Percentiles rank a stretch among this genome's conserved stretches.
These are phyloP conservation scores for Aegilops tauschii DNA, from an alignment of 176 grass and related monocot species.

Conservation along the genomic window DNA sequence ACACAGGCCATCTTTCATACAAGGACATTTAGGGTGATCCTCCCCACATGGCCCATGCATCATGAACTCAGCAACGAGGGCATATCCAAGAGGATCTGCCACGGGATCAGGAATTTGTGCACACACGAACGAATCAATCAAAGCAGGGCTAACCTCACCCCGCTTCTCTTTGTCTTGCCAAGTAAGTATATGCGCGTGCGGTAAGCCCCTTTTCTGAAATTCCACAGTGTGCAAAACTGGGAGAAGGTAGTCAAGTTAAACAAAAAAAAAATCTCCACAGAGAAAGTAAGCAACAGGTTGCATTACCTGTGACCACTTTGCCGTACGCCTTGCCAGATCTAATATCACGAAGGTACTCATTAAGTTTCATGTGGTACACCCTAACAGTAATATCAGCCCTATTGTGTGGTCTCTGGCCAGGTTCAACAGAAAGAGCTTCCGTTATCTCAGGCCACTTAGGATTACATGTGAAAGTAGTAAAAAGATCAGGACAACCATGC, in stretches of 20 bases:
- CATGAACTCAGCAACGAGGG: neutral
- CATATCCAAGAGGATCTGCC: neutral
- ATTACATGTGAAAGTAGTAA: neutral
- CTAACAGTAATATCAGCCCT: neutral
- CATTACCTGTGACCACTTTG: neutral
- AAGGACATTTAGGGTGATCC: too few relatives aligned
- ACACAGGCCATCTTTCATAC: too few relatives aligned
- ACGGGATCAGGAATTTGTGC: neutral
- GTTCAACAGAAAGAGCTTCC: neutral
- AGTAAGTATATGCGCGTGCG: neutral
- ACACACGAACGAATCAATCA: neutral
- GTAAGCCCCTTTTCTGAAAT: too few relatives aligned
- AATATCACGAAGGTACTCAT: neutral
- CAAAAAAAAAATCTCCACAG: neutral
- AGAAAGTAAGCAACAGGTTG: neutral
- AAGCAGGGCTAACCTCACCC: neutral
- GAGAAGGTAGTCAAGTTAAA: neutral
- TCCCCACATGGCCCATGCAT: neutral
- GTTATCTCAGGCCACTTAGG: too few relatives aligned
- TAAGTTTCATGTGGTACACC: neutral
- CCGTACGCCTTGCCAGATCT: too few relatives aligned
- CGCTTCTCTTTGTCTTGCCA: neutral
- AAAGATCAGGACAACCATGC: neutral
- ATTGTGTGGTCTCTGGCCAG: neutral
- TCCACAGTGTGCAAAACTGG: neutral